These are phyloP conservation scores for Akebia trifoliata DNA, from an alignment of 164 flowering plant species.

Conservation along the genomic window DNA sequence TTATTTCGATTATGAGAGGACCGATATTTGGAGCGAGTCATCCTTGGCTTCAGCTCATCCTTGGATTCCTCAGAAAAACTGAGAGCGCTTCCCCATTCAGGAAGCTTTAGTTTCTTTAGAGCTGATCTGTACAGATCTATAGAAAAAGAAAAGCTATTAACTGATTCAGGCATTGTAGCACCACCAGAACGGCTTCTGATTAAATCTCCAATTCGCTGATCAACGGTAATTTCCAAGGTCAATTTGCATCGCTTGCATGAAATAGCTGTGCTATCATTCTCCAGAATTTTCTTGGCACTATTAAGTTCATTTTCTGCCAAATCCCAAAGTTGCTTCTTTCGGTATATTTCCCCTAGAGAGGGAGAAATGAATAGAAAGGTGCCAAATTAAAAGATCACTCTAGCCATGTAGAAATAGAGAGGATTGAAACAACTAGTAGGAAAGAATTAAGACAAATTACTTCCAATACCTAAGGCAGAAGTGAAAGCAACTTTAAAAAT, in stretches of 20 bases:
- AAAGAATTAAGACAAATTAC: neutral
- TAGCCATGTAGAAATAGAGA: neutral
- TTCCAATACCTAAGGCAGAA: slow-evolving; percentile 55
- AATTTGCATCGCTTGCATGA: slow-evolving; percentile 28
- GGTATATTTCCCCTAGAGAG: slow-evolving; percentile 25
- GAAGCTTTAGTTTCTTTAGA: slow-evolving; percentile 16
- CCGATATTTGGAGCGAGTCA: slow-evolving; percentile 49
- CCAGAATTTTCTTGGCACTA: slow-evolving; percentile 18
- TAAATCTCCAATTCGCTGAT: slow-evolving; percentile 25
- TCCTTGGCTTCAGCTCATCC: slow-evolving; percentile 31
- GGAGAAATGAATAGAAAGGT: slow-evolving; percentile 1
- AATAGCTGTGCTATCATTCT: slow-evolving; percentile 8
- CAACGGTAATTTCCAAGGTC: slow-evolving; percentile 21
- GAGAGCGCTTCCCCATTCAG: slow-evolving; percentile 13
- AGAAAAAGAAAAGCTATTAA: slow-evolving; percentile 5
- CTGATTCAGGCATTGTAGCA: neutral
- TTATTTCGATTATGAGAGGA: slow-evolving; percentile 26
- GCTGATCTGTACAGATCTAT: slow-evolving; percentile 23
- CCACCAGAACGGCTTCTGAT: slow-evolving; percentile 11
- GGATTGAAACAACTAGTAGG: neutral
- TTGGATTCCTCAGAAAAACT: slow-evolving; percentile 6
- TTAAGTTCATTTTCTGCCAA: slow-evolving; percentile 27
- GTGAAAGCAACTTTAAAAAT: slow-evolving; percentile 61
- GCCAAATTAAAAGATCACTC: neutral
- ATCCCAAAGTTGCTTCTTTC: slow-evolving; percentile 28